Base-by-base conservation (phyloP, 768 basidiomycete species). In the Boletus edulis region DNA sequence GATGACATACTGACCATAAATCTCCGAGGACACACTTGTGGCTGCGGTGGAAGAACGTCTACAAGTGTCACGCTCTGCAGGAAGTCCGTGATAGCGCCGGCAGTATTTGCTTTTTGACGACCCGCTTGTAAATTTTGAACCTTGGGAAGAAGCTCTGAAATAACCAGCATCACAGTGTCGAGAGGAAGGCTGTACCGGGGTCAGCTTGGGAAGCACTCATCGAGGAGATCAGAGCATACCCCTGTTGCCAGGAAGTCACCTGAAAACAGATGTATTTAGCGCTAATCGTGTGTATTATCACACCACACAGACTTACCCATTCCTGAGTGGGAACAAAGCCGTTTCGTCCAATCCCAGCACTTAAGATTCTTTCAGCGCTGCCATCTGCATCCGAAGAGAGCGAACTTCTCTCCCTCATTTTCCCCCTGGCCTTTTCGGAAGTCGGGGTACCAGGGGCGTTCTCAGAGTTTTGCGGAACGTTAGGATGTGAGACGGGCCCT, bases 221-320 rank as follows among this genome's bases (percentile, higher is more conserved):
- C 41, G 49, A 17, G 20, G 15, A 46, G 47, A 50, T 40, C 49
- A 39, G 51, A 55, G 20, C 75, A 67, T 61, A 92, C 93, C 95
- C 95, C 79, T 95, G 92, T 62, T 96, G 91, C 96, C 96, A 98
- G 3, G 94, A 94, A 20, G 89, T 82, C 5, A 94, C 88, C 89
- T 90, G 54, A 12, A 35, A 35, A 43, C 18, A 18, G 11, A 27
- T 12, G 49, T 46, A 48, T 39, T 58, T 32, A 65, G 44, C 40
- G 46, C 29, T 8, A 9, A 12, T 55, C 15, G 38, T 12, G 3
- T 42, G 34, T 14, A 14, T 35, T 35, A 24, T 24, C 24, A 22
- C 20, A 35, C 35, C 24, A 22, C 20, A 35, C 35, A 49, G 2
- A 54, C 80, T 52, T 59, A 93, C 94, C 96, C 97, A 99, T 83